A percentile compares a stretch with the other conserved stretches of the same genome.
Conservation (phyloP, 1,284 basidiomycete species). For the Sporisorium reilianum region DNA sequence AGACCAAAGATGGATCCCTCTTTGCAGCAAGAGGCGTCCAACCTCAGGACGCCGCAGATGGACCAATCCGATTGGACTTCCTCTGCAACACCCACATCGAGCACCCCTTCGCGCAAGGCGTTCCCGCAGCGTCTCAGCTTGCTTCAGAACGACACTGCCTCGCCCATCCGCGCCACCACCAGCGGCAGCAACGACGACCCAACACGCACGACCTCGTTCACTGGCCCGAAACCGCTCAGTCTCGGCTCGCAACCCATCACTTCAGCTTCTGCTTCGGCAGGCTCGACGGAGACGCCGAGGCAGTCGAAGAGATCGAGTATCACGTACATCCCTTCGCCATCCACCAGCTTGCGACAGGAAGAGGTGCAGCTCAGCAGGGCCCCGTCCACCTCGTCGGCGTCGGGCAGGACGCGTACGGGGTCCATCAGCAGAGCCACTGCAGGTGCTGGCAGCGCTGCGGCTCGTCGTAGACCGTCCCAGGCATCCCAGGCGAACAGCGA, state of each 20-base stretch:
- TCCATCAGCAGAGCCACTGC: slow-evolving; percentile 24
- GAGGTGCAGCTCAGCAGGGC: slow-evolving; percentile 11
- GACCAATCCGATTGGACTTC: slow-evolving; percentile 15
- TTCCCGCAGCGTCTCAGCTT: slow-evolving; percentile 33
- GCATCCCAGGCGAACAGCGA: slow-evolving; percentile 23
- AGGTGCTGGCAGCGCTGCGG: not conserved
- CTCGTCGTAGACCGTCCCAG: slow-evolving; percentile 24
- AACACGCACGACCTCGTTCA: slow-evolving; percentile 15
- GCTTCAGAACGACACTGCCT: slow-evolving; percentile 27
- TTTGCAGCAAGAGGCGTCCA: slow-evolving; percentile 12
- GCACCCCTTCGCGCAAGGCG: slow-evolving; percentile 23
- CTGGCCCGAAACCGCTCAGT: slow-evolving; percentile 26
- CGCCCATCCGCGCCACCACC: slow-evolving; percentile 11
- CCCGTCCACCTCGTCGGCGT: slow-evolving; percentile 17
- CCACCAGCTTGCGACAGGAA: slow-evolving; percentile 16
- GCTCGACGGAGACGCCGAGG: slow-evolving; percentile 26
- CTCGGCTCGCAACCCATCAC: slow-evolving; percentile 26
- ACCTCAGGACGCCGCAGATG: slow-evolving; percentile 29
- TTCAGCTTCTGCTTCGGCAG: not conserved
- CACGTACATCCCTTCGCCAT: slow-evolving; percentile 43
- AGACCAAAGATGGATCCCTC: slow-evolving; percentile 6
- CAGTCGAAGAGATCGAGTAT: slow-evolving; percentile 39
- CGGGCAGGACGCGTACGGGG: slow-evolving; percentile 16
- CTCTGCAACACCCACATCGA: slow-evolving; percentile 9
- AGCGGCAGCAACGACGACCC: slow-evolving; percentile 12